These are phyloP conservation scores for Deuterostichococcus epilithicus DNA, from an alignment of 139 green algal species.

Conservation along the genomic window DNA sequence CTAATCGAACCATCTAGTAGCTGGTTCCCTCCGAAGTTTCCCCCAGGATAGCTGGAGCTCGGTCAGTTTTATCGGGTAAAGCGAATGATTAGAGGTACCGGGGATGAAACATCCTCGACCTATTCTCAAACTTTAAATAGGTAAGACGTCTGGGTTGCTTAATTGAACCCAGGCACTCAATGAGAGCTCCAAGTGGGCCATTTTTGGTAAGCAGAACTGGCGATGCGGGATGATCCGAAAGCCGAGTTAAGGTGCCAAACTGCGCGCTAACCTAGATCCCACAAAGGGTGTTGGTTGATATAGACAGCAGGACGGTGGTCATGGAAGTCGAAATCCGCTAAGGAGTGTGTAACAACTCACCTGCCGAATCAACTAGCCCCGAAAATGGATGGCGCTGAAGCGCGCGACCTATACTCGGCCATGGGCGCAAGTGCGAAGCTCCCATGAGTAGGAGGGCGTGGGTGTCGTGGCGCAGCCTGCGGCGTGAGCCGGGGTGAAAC, in stretches of 20 bases:
- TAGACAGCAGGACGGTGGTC: slow-evolving; percentile 93
- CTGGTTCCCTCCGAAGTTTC: slow-evolving; percentile 94
- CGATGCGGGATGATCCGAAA: slow-evolving; percentile 94
- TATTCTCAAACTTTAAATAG: slow-evolving; percentile 97
- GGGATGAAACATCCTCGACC: slow-evolving; percentile 81
- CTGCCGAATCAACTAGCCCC: slow-evolving; percentile 95
- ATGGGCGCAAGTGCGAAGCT: slow-evolving; percentile 79
- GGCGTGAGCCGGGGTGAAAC: slow-evolving; percentile 83
- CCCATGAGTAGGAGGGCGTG: slow-evolving; percentile 90
- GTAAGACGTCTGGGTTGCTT: slow-evolving; percentile 79
- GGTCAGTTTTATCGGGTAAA: slow-evolving; percentile 86
- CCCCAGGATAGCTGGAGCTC: slow-evolving; percentile 87
- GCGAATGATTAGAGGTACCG: slow-evolving; percentile 90
- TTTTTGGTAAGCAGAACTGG: slow-evolving; percentile 98
- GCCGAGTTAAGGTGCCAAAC: slow-evolving; percentile 84
- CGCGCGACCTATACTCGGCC: slow-evolving; percentile 82
- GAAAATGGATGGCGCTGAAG: slow-evolving; percentile 97
- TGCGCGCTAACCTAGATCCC: slow-evolving; percentile 91
- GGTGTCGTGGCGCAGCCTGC: slow-evolving; percentile 71
- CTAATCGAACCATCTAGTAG: slow-evolving; percentile 98
- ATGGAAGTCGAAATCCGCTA: slow-evolving; percentile 98
- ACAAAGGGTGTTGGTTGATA: slow-evolving; percentile 95
- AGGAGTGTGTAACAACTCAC: slow-evolving; percentile 98
- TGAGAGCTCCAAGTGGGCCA: slow-evolving; percentile 84
- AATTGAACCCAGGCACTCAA: slow-evolving; percentile 76